Percentiles rank a stretch among this genome's conserved stretches.
Evolutionary conservation across 2,329 filamentous ascomycete species (phyloP).

Genomic region (Fusarium sp.): DNA sequence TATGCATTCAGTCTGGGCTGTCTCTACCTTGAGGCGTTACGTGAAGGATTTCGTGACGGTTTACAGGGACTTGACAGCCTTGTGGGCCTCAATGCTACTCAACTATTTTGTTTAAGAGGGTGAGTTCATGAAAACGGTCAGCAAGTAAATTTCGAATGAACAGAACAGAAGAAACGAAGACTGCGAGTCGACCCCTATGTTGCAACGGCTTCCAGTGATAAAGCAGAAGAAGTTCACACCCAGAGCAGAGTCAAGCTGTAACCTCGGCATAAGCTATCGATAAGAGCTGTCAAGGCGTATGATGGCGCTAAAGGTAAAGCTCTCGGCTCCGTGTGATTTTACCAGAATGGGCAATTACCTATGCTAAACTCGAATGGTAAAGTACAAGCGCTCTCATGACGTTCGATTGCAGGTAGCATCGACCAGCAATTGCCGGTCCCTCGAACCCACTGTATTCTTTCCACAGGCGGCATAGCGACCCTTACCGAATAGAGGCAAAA

Average conservation of each 20-base stretch:
- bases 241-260: neutral
- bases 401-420: constrained; percentile 8
- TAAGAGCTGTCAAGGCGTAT: constrained; percentile 33
- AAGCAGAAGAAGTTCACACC: neutral
- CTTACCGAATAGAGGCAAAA: constrained; percentile 39
- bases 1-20: neutral
- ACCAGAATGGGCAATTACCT: neutral
- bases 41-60: neutral
- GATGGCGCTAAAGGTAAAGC: neutral
- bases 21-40: neutral
- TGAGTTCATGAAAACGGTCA: too few species aligned
- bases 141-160: too few species aligned
- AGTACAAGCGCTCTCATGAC: constrained; percentile 28
- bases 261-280: constrained; percentile 23
- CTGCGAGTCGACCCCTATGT: neutral
- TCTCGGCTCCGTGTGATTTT: constrained; percentile 8
- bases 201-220: neutral
- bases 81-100: too few species aligned
- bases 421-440: constrained; percentile 20
- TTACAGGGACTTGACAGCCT: neutral
- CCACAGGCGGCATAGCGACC: constrained; percentile 14
- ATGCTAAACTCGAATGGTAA: constrained; percentile 32
- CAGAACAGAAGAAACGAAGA: neutral
- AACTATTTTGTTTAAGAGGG: too few species aligned
- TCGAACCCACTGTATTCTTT: neutral